Conservation (phyloP, 441 rosid species). For the Dalechampia spathulata region DNA sequence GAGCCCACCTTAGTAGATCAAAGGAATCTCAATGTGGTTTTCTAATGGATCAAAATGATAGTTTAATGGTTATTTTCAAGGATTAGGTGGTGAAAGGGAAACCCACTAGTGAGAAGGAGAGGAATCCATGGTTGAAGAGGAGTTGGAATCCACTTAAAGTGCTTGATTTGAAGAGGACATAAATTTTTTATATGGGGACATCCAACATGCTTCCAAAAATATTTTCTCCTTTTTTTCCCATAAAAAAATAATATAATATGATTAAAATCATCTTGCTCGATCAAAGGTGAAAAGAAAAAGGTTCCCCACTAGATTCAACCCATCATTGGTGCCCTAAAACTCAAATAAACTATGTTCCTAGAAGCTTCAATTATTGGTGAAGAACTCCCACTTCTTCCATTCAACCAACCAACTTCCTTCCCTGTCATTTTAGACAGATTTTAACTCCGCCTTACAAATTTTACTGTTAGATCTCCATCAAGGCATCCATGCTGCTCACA, state of each 20-base stretch:
- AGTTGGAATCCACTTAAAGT: constrained; percentile 85
- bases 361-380: constrained; percentile 54
- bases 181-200: constrained; percentile 18
- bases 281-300: constrained; percentile 53
- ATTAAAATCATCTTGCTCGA: constrained; percentile 18
- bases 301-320: constrained; percentile 29
- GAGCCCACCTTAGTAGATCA: constrained; percentile 36
- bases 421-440: constrained; percentile 8
- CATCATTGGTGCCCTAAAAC: constrained; percentile 48
- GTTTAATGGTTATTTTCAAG: constrained; percentile 34
- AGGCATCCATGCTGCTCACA: constrained; percentile 13
- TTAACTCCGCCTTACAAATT: not conserved
- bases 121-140: constrained; percentile 53
- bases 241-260: not conserved
- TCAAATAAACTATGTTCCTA: constrained; percentile 16
- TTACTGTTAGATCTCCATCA: not conserved
- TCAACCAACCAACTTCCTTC: constrained; percentile 18
- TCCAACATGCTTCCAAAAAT: constrained; percentile 15
- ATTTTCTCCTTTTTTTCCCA: not conserved
- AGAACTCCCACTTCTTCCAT: constrained; percentile 21
- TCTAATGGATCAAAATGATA: constrained; percentile 18
- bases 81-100: constrained; percentile 86
- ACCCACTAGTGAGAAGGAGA: constrained; percentile 44
- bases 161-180: constrained; percentile 44
- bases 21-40: constrained; percentile 26